These are phyloP conservation scores for Gossypium turneri DNA, from an alignment of 345 rosid species.

Conservation along the genomic window DNA sequence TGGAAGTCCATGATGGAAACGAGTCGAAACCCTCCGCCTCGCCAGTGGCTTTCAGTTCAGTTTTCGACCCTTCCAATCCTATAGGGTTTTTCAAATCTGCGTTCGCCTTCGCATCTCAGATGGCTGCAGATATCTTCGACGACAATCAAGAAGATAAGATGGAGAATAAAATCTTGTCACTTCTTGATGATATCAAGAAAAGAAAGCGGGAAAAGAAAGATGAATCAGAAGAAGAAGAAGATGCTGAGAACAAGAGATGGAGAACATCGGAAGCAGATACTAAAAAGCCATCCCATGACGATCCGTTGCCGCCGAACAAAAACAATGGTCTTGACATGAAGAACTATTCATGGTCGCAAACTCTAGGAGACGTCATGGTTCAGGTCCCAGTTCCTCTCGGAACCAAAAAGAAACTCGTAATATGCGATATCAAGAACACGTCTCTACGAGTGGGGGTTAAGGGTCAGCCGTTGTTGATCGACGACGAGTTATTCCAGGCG, in stretches of 20 bases:
- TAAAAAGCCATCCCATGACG: no score
- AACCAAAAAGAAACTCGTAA: no score
- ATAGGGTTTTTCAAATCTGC: not conserved
- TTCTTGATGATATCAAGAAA: not conserved
- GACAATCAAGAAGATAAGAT: not conserved
- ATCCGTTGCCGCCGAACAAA: no score
- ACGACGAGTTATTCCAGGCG: no score
- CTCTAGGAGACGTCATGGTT: no score
- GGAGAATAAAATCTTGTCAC: not conserved
- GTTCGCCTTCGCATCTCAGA: not conserved
- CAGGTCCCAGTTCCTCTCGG: no score
- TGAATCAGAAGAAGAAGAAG: not conserved
- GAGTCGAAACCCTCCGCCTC: not conserved
- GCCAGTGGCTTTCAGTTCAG: not conserved
- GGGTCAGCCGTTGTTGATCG: slow-evolving; percentile 7
- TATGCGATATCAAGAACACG: slow-evolving; percentile 26
- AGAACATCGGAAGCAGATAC: no score
- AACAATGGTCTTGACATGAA: no score
- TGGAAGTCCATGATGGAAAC: slow-evolving; percentile 19
- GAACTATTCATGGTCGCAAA: no score
- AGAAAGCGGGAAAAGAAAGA: not conserved
- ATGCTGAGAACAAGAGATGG: not conserved
- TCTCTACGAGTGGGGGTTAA: slow-evolving; percentile 21
- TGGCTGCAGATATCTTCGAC: not conserved
- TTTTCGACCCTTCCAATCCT: slow-evolving; percentile 1